Percentiles rank a stretch among this genome's conserved stretches.
These are phyloP conservation scores for Casuarina cunninghamiana DNA, from an alignment of 306 rosid species.

Conservation along the genomic window DNA sequence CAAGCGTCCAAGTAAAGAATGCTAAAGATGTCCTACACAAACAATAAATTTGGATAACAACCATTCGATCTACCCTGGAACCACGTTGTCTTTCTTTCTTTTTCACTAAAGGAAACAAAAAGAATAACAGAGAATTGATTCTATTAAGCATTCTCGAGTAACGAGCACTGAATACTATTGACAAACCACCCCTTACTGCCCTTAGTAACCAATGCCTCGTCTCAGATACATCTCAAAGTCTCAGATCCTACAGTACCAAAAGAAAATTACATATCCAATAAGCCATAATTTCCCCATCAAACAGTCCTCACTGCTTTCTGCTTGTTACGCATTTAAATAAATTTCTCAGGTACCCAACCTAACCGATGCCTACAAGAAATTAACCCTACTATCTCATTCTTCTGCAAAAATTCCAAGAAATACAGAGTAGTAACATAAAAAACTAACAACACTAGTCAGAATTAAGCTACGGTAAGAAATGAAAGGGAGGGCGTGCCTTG, in stretches of 20 bases:
- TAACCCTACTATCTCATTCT: conserved; percentile 1
- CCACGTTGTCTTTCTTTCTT: neutral
- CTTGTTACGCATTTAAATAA: neutral
- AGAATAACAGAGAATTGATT: too few relatives aligned
- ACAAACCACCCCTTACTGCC: neutral
- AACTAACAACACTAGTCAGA: neutral
- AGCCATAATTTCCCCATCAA: conserved; percentile 5
- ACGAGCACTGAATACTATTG: neutral
- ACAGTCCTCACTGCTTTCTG: neutral
- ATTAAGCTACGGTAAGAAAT: neutral
- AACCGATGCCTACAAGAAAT: conserved; percentile 9
- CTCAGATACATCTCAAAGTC: neutral
- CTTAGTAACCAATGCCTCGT: neutral
- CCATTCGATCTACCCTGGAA: neutral
- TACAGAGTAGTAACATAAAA: neutral
- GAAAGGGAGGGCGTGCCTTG: conserved; percentile 47
- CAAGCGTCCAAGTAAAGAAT: too few relatives aligned
- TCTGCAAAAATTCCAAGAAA: conserved; percentile 8
- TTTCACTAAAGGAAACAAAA: neutral
- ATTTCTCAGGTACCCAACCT: conserved; percentile 4
- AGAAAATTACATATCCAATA: neutral
- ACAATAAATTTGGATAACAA: neutral
- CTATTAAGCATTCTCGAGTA: too few relatives aligned
- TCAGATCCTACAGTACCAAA: neutral
- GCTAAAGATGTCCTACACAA: too few relatives aligned